phyloP scores from a whole-genome alignment of 768 basidiomycete genomes.

The Trametes meyenii region DNA sequence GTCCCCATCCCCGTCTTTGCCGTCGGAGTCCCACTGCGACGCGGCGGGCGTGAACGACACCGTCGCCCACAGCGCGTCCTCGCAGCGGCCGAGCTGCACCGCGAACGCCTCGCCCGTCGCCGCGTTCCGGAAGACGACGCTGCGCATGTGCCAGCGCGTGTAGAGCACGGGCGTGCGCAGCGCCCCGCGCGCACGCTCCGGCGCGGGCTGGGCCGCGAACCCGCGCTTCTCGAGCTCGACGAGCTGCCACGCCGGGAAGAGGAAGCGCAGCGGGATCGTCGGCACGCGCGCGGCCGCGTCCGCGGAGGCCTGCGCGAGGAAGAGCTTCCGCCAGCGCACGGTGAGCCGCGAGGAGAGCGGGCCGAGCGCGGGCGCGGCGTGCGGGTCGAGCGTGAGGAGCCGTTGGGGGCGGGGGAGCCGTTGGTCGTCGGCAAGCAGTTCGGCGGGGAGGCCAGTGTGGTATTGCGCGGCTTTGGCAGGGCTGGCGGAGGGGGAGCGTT shows the following conservation, averaged over 20 bases:
- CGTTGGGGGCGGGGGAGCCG: neutral
- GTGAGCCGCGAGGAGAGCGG: neutral
- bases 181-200: neutral
- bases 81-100: constrained; percentile 13
- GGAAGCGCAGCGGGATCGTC: neutral
- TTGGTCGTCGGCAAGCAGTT: neutral
- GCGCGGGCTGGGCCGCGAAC: neutral
- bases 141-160: constrained; percentile 1
- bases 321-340: neutral
- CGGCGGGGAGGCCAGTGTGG: neutral
- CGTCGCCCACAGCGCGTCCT: constrained; percentile 11
- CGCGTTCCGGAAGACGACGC: neutral
- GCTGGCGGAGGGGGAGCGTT: neutral
- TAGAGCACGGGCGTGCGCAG: neutral
- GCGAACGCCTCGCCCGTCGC: constrained; percentile 9
- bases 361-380: neutral
- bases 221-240: constrained; percentile 1
- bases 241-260: constrained; percentile 1
- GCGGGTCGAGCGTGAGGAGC: neutral
- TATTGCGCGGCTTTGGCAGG: neutral
- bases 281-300: neutral
- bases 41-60: neutral
- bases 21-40: neutral
- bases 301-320: neutral
- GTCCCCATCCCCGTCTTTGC: neutral